Evolutionary conservation across 164 flowering plant species (phyloP).

Genomic region (Magnolia kwangsiensis): DNA sequence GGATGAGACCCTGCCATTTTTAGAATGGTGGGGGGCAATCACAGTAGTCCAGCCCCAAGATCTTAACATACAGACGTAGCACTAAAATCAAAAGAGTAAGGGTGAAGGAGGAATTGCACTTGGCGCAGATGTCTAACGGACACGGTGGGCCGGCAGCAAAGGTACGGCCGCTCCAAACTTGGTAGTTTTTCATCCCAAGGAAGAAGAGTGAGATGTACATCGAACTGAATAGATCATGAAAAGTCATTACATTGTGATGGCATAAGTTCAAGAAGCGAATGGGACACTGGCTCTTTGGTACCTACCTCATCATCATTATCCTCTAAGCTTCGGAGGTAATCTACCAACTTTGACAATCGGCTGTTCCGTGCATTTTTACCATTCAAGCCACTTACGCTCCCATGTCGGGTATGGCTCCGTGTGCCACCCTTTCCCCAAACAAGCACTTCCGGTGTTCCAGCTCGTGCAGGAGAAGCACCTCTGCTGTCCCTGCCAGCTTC

Average conservation of each 20-base stretch:
- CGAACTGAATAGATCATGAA: slow-evolving; percentile 43
- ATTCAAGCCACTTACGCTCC: slow-evolving; percentile 39
- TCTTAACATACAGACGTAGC: neutral
- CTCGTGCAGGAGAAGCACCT: slow-evolving; percentile 51
- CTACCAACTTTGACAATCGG: slow-evolving; percentile 56
- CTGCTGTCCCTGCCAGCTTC: slow-evolving; percentile 47
- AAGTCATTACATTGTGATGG: neutral
- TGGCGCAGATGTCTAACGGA: slow-evolving; percentile 53
- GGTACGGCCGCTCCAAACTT: slow-evolving; percentile 55
- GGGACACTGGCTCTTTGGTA: neutral
- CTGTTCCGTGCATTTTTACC: slow-evolving; percentile 36
- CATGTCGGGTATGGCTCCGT: slow-evolving; percentile 69
- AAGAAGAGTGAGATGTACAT: slow-evolving; percentile 56
- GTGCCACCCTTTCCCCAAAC: slow-evolving; percentile 84
- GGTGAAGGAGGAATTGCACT: slow-evolving; percentile 31
- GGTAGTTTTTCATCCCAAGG: slow-evolving; percentile 57
- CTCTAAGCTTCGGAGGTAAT: slow-evolving; percentile 49
- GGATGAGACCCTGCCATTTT: neutral
- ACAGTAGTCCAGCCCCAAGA: neutral
- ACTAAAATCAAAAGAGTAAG: neutral
- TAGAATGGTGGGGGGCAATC: neutral
- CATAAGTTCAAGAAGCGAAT: neutral
- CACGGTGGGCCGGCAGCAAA: slow-evolving; percentile 65
- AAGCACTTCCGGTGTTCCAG: slow-evolving; percentile 57
- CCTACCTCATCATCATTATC: slow-evolving; percentile 40